Evolutionary conservation across 179 eudicot genomes (phyloP).

Genomic region (Vitellaria paradoxa): DNA sequence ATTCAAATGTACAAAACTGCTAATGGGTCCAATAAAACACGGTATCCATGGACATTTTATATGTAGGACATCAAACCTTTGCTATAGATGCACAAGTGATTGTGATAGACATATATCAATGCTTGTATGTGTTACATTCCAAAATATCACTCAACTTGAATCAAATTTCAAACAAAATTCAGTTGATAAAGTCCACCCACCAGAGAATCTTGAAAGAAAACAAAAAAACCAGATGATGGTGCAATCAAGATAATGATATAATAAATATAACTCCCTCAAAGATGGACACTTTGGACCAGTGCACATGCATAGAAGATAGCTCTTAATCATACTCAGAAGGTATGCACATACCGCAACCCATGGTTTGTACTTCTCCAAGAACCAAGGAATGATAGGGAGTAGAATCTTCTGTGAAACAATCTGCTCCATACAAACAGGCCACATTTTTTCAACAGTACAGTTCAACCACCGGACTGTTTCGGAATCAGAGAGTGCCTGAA

Average conservation of each 20-base stretch:
- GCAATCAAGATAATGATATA: not conserved
- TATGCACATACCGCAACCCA: conserved; percentile 89
- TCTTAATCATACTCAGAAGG: not conserved
- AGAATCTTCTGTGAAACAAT: conserved; percentile 85
- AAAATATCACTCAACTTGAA: not conserved
- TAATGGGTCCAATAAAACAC: not conserved
- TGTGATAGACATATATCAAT: not conserved
- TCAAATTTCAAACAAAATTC: not conserved
- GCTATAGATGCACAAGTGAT: no score
- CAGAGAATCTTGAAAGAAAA: not conserved
- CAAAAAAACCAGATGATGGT: not conserved
- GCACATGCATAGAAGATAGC: not conserved
- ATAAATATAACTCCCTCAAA: not conserved
- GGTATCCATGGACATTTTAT: not conserved
- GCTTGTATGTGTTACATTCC: no score
- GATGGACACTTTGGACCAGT: not conserved
- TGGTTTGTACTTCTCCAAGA: conserved; percentile 91
- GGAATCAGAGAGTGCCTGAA: conserved; percentile 73
- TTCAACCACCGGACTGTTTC: conserved; percentile 93
- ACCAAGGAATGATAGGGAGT: conserved; percentile 89
- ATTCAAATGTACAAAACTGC: not conserved
- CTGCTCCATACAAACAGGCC: conserved; percentile 88
- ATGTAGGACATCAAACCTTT: not conserved
- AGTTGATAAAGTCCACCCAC: not conserved
- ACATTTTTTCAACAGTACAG: conserved; percentile 71